Conservation (phyloP, 257 asterid species). For the Mentha longifolia region DNA sequence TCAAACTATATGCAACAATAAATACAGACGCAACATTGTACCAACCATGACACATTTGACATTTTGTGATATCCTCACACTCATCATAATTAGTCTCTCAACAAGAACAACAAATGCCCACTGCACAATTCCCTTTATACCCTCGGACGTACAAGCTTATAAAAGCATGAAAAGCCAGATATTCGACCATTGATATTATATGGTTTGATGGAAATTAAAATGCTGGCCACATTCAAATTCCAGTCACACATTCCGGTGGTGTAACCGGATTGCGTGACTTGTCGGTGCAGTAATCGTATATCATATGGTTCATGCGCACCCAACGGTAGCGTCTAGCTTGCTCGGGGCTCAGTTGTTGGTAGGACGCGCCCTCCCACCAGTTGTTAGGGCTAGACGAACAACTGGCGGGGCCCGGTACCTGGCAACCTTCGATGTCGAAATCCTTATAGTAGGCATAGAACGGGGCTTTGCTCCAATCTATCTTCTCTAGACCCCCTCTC, state of each 20-base stretch:
- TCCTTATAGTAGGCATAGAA: conserved; percentile 83
- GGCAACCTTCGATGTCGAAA: conserved; percentile 88
- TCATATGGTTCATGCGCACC: conserved; percentile 78
- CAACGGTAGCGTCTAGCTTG: conserved; percentile 69
- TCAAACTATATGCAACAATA: conserved; percentile 29
- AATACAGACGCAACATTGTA: conserved; percentile 28
- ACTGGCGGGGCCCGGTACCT: conserved; percentile 62
- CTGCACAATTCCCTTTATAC: conserved; percentile 25
- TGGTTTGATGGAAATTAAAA: no score
- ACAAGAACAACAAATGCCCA: conserved; percentile 8
- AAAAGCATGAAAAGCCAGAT: conserved; percentile 7
- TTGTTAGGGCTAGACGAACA: conserved; percentile 60
- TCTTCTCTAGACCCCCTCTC: conserved; percentile 83
- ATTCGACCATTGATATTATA: conserved; percentile 8
- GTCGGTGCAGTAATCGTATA: conserved; percentile 91
- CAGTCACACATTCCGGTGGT: conserved; percentile 73
- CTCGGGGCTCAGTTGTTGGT: conserved; percentile 54
- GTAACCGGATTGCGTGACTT: conserved; percentile 54
- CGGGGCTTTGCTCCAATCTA: conserved; percentile 87
- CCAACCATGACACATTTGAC: conserved; percentile 30
- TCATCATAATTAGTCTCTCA: background rate
- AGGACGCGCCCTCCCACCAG: conserved; percentile 86
- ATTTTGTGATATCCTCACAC: conserved; percentile 12
- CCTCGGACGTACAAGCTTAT: conserved; percentile 24
- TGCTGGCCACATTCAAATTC: conserved; percentile 40